phyloP scores from a whole-genome alignment of 257 asterid species.

The Nicotiana attenuata region DNA sequence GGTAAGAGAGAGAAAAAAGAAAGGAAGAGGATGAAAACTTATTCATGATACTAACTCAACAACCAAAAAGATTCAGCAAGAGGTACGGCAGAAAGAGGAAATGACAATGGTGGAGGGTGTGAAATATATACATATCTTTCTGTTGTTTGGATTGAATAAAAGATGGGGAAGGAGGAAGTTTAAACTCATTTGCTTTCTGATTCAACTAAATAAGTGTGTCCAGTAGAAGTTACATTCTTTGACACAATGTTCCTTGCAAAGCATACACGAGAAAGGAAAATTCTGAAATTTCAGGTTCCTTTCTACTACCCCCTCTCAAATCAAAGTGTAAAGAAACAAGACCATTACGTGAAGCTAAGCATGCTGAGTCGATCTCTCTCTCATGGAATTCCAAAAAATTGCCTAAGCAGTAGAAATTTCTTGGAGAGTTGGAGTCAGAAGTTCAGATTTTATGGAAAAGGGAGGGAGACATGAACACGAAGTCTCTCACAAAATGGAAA shows the following conservation, averaged over 20 bases:
- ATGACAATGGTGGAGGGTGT: background rate
- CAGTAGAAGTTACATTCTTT: background rate
- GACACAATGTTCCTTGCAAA: background rate
- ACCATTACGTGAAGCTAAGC: background rate
- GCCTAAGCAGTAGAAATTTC: background rate
- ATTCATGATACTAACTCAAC: background rate
- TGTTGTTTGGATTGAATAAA: background rate
- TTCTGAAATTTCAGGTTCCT: background rate
- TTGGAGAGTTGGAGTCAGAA: conserved; percentile 3
- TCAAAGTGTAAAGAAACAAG: background rate
- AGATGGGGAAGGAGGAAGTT: background rate
- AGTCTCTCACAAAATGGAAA: background rate
- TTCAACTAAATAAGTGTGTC: background rate
- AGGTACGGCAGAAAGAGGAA: background rate
- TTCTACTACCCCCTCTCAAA: background rate
- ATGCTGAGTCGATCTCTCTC: background rate
- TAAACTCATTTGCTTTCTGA: background rate
- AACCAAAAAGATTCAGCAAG: background rate
- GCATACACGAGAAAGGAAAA: background rate
- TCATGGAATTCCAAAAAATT: background rate
- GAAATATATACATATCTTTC: background rate
- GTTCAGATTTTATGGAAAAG: background rate
- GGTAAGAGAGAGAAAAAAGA: background rate
- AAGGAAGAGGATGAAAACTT: background rate
- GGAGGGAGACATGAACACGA: background rate